Evolutionary conservation across 192 early-diverging fungal genomes (phyloP).

Genomic region (Coemansia sp.): DNA sequence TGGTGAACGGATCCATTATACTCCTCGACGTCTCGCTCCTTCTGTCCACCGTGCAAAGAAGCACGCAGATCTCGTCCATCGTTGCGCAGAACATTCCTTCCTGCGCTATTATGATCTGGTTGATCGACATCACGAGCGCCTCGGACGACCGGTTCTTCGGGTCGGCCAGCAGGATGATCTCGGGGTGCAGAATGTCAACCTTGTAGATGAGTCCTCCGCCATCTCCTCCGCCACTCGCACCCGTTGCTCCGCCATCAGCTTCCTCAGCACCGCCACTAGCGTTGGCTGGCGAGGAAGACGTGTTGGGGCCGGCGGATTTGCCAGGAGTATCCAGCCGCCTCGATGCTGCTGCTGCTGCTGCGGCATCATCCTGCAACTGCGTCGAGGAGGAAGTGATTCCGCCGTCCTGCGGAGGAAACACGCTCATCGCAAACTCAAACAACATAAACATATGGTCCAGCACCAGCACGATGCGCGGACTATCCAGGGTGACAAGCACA

Average conservation of each 20-base stretch:
- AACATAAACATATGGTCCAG: constrained; percentile 86
- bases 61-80: constrained; percentile 84
- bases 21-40: constrained; percentile 75
- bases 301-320: neutral
- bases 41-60: constrained; percentile 87
- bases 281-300: neutral
- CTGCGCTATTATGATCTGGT: constrained; percentile 78
- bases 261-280: neutral
- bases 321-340: constrained; percentile 6
- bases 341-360: neutral
- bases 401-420: constrained; percentile 41
- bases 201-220: constrained; percentile 66
- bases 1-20: constrained; percentile 90
- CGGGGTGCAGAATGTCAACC: constrained; percentile 75
- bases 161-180: constrained; percentile 84
- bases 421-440: constrained; percentile 72
- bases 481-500: constrained; percentile 74
- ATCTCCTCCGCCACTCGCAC: constrained; percentile 4
- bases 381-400: neutral
- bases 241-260: neutral
- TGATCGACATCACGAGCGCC: constrained; percentile 83
- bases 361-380: constrained; percentile 4
- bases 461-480: constrained; percentile 80
- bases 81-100: constrained; percentile 75
- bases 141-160: constrained; percentile 71